Percentiles rank a stretch among this genome's conserved stretches.
These are phyloP conservation scores for Rhodotorula diobovata DNA, from an alignment of 768 basidiomycete genomes.

Conservation along the genomic window DNA sequence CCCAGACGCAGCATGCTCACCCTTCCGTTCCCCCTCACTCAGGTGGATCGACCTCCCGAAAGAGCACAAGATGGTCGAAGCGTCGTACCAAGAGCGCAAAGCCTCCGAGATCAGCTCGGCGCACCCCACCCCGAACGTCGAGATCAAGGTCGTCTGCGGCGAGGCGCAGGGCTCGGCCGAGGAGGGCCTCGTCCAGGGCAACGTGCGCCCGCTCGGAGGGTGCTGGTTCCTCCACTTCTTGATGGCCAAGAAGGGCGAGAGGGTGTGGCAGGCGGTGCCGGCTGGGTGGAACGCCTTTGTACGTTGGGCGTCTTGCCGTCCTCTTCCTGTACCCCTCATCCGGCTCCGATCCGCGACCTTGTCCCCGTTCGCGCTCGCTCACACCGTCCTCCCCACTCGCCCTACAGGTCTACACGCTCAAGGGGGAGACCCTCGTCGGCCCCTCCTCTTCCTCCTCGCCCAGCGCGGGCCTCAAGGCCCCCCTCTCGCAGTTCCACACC, in stretches of 20 bases:
- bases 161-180: slow-evolving; percentile 70
- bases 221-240: slow-evolving; percentile 86
- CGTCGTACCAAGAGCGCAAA: slow-evolving; percentile 75
- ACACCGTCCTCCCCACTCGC: too few species aligned
- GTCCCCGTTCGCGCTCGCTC: background rate
- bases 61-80: slow-evolving; percentile 73
- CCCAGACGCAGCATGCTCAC: too few species aligned
- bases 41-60: slow-evolving; percentile 46
- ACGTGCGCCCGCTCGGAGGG: slow-evolving; percentile 83
- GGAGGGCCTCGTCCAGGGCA: slow-evolving; percentile 54
- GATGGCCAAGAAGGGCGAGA: slow-evolving; percentile 58
- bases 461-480: slow-evolving; percentile 28
- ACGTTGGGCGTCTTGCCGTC: slow-evolving; percentile 41
- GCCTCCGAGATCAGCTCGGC: slow-evolving; percentile 57
- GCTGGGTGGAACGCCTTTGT: slow-evolving; percentile 87
- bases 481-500: slow-evolving; percentile 66
- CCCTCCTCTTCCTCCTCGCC: slow-evolving; percentile 46
- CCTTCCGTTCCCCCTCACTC: slow-evolving; percentile 1
- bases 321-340: background rate
- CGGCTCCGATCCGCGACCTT: too few species aligned
- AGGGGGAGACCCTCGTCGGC: slow-evolving; percentile 65
- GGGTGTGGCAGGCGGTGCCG: slow-evolving; percentile 79
- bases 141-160: slow-evolving; percentile 82
- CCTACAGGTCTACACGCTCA: slow-evolving; percentile 56
- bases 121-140: slow-evolving; percentile 52